These are phyloP conservation scores for Stropharia rugosoannulata DNA, from an alignment of 768 basidiomycete species.

Conservation along the genomic window DNA sequence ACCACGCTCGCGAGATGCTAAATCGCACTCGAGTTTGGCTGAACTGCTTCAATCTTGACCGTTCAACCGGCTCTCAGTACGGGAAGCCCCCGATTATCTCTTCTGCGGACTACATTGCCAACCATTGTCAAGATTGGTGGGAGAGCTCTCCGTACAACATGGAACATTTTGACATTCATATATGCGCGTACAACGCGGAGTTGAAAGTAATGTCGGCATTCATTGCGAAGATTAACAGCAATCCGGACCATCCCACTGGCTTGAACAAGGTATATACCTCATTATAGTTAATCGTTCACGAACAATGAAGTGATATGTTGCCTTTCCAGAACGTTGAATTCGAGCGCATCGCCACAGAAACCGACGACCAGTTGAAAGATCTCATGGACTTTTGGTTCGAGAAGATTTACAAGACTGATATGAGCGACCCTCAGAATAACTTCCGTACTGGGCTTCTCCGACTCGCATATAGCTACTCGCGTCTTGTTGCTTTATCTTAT, in stretches of 20 bases:
- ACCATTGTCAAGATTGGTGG: slow-evolving; percentile 73
- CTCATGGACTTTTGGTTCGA: slow-evolving; percentile 57
- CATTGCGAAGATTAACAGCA: slow-evolving; percentile 63
- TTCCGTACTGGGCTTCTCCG: slow-evolving; percentile 64
- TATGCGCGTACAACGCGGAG: slow-evolving; percentile 76
- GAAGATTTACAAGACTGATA: slow-evolving; percentile 49
- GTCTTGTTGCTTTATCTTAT: slow-evolving; percentile 69
- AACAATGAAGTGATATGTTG: background rate
- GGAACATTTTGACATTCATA: slow-evolving; percentile 76
- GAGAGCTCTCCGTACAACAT: slow-evolving; percentile 64
- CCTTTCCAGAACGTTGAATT: slow-evolving; percentile 56
- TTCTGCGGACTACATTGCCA: slow-evolving; percentile 74
- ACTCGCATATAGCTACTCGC: slow-evolving; percentile 65
- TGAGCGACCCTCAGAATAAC: slow-evolving; percentile 50
- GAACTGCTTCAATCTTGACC: slow-evolving; percentile 88
- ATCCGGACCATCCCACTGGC: slow-evolving; percentile 72
- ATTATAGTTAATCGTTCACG: background rate
- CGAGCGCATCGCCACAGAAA: slow-evolving; percentile 59
- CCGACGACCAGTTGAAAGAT: slow-evolving; percentile 65
- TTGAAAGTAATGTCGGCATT: slow-evolving; percentile 65
- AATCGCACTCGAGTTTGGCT: slow-evolving; percentile 91
- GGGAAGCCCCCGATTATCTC: slow-evolving; percentile 83
- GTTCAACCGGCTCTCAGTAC: slow-evolving; percentile 85
- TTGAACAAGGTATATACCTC: slow-evolving; percentile 59
- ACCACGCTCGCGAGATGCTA: slow-evolving; percentile 80